A percentile compares a stretch with the other conserved stretches of the same genome.
These are phyloP conservation scores for Oryza australiensis DNA, from an alignment of 176 grass and related monocot species.

Conservation along the genomic window DNA sequence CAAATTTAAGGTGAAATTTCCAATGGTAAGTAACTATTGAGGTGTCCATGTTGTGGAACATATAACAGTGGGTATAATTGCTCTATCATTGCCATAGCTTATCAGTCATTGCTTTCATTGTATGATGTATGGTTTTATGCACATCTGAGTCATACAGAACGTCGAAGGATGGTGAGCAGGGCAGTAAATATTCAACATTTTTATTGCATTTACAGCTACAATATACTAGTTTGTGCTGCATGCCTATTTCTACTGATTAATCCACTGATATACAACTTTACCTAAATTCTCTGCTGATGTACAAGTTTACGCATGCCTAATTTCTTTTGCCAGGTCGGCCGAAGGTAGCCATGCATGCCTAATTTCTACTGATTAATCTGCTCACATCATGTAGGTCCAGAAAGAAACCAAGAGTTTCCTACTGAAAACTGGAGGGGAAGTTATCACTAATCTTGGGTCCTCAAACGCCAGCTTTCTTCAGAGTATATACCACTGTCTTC, in stretches of 20 bases:
- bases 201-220: not conserved
- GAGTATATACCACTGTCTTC: constrained; percentile 20
- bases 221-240: not conserved
- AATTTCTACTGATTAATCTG: not conserved
- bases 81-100: not conserved
- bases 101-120: not conserved
- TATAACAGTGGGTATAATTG: not conserved
- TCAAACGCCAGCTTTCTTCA: not conserved
- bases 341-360: not conserved
- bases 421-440: not conserved
- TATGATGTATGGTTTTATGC: no score
- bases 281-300: no score
- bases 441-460: not conserved
- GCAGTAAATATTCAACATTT: no score
- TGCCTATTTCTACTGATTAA: not conserved
- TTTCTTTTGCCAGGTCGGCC: not conserved
- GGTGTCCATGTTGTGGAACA: not conserved
- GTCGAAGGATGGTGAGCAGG: no score
- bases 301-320: not conserved
- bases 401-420: not conserved
- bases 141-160: no score
- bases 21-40: no score
- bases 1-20: no score
- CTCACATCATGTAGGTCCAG: not conserved
- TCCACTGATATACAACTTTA: not conserved